phyloP scores from a whole-genome alignment of 139 green algal species.

The Edaphochlamys debaryana region DNA sequence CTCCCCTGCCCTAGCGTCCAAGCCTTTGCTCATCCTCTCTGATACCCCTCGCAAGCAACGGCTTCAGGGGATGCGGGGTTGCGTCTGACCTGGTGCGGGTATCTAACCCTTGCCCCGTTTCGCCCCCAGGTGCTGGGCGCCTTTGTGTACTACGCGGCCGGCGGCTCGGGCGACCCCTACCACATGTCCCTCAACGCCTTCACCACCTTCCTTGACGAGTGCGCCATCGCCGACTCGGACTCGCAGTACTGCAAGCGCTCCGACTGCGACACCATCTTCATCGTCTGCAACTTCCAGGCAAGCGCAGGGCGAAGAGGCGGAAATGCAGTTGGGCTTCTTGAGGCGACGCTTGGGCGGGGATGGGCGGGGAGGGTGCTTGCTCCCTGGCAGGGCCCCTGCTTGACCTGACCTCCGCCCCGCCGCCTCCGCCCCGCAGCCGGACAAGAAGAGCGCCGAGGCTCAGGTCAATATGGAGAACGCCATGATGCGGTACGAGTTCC shows the following conservation, averaged over 20 bases:
- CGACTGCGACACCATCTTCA: slow-evolving; percentile 89
- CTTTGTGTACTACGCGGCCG: slow-evolving; percentile 73
- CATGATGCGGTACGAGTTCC: slow-evolving; percentile 81
- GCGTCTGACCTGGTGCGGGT: too few species aligned
- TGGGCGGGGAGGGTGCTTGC: too few species aligned
- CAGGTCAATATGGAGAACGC: slow-evolving; percentile 74
- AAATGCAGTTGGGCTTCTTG: too few species aligned
- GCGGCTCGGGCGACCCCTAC: slow-evolving; percentile 73
- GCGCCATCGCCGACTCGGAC: slow-evolving; percentile 75
- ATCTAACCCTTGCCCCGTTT: too few species aligned
- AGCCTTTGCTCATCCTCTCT: too few species aligned
- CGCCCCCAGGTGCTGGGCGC: slow-evolving; percentile 60
- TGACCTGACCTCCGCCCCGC: background rate
- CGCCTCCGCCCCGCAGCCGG: slow-evolving; percentile 52
- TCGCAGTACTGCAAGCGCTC: slow-evolving; percentile 73
- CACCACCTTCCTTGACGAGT: slow-evolving; percentile 77
- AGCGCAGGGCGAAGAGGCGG: too few species aligned
- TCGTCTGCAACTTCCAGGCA: slow-evolving; percentile 83
- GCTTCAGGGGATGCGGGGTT: too few species aligned
- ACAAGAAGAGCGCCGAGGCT: slow-evolving; percentile 71
- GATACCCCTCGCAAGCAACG: too few species aligned
- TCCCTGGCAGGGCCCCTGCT: background rate
- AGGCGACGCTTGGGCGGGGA: too few species aligned
- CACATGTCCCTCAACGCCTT: slow-evolving; percentile 77
- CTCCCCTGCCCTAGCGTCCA: background rate